A percentile compares a stretch with the other conserved stretches of the same genome.
These are phyloP conservation scores for Cryptococcus sp. DNA, from an alignment of 1,284 basidiomycete species.

Conservation along the genomic window DNA sequence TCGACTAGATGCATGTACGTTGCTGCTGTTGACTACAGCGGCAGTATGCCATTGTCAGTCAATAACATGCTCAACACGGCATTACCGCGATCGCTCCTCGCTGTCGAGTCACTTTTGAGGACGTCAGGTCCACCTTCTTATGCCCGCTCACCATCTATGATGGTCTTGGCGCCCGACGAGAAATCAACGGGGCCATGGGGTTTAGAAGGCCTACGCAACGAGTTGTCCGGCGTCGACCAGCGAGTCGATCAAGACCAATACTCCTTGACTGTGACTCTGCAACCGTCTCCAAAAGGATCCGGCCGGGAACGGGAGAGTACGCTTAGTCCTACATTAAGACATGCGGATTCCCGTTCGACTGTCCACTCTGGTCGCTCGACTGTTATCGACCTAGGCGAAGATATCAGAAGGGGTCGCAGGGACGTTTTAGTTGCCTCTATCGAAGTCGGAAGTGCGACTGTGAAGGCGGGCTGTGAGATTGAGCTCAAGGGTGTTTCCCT, in stretches of 20 bases:
- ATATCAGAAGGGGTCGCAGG: constrained; percentile 39
- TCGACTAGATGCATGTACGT: constrained; percentile 89
- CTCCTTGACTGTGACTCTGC: constrained; percentile 39
- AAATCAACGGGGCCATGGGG: constrained; percentile 35
- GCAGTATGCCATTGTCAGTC: constrained; percentile 79
- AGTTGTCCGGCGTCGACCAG: constrained; percentile 37
- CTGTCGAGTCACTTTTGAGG: constrained; percentile 71
- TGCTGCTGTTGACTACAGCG: constrained; percentile 84
- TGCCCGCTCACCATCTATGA: constrained; percentile 63
- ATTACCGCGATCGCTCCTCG: constrained; percentile 66
- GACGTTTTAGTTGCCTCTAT: constrained; percentile 45
- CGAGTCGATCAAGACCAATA: constrained; percentile 36
- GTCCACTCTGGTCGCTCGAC: constrained; percentile 38
- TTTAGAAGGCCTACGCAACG: constrained; percentile 36
- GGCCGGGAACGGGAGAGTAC: constrained; percentile 12
- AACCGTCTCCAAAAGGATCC: constrained; percentile 21
- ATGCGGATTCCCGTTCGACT: constrained; percentile 34
- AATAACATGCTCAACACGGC: constrained; percentile 85
- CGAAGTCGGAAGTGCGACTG: constrained; percentile 36
- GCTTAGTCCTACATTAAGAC: constrained; percentile 31
- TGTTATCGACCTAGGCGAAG: constrained; percentile 43
- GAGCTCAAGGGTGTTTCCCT: constrained; percentile 39
- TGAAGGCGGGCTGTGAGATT: constrained; percentile 42
- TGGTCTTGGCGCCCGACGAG: constrained; percentile 36
- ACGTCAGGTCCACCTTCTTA: constrained; percentile 61